Evolutionary conservation across 306 rosid species (phyloP), one percentile per base, ranked within the genome.

Genomic region (Cucurbita maxima): DNA sequence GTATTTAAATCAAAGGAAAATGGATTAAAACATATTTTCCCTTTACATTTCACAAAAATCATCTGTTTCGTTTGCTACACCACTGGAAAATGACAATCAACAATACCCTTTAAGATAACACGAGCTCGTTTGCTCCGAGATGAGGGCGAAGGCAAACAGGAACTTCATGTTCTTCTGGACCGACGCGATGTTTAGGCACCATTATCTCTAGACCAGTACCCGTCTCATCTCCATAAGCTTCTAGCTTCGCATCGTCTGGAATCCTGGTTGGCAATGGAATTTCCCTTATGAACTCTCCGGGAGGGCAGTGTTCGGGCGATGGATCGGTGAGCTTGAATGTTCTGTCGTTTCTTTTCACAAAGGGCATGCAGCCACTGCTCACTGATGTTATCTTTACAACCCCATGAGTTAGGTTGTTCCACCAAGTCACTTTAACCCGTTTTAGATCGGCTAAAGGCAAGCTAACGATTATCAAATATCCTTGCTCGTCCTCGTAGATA

Each of bases 271-370:
- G 77, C 1, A 82, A 71, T 13, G 85, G 72, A 47, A 82, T 82
- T 57, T 78, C 85, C 73, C 85, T 78, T 37, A 78, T 73, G 51
- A 81, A 81, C 59, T 81, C 85, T n/a, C 82, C 82, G 3, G 82
- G 79, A 18, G 85, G 85, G 18, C 85, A 81, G 52, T 81, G 85
- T 40, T 81, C 85, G 5, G 85, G 79, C 10, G 71, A 78, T 45
- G 82, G 82, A 47, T 82, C 85, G 2, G 82, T 81, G 20, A 81
- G 79, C 79, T 81, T 81, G 71, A 78, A 81, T 11, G 85, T 81
- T 34, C 85, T 61, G 43, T 78, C 85, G 22, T 71, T 71, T 71
- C 82, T 75, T 66, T 78, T 81, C 48, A 75, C 58, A 8, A 74
- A 78, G 4, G 82, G 85, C 75, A 75, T 78, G 44, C 85, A 75